Conservation (phyloP, 441 rosid genomes). For the Corymbia calophylla region DNA sequence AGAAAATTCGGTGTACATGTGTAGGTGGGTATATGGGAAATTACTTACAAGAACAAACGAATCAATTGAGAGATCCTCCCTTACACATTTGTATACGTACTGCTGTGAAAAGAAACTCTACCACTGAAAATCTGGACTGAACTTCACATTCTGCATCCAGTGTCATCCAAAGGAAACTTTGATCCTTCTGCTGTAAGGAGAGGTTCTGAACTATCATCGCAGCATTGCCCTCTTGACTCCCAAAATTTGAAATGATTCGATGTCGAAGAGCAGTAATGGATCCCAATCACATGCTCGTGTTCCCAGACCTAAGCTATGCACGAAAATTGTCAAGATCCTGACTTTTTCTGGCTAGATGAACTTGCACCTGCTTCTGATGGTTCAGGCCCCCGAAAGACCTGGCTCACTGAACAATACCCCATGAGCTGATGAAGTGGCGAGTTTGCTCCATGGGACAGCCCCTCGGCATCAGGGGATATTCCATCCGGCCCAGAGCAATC, state of each 20-base stretch:
- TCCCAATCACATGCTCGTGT: background rate
- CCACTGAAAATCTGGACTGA: background rate
- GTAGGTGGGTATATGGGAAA: background rate
- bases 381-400: background rate
- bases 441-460: background rate
- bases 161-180: background rate
- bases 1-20: background rate
- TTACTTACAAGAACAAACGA: background rate
- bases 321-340: background rate
- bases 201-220: background rate
- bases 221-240: background rate
- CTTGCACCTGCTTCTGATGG: background rate
- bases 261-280: background rate
- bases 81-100: background rate
- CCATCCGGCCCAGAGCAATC: background rate
- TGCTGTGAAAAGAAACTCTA: background rate
- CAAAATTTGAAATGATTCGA: background rate
- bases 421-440: constrained; percentile 54
- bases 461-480: background rate
- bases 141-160: background rate
- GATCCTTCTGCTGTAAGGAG: background rate
- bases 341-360: background rate
- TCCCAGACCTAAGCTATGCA: background rate
- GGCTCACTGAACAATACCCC: constrained; percentile 54
- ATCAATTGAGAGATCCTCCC: background rate